phyloP scores from a whole-genome alignment of 2,329 filamentous ascomycete genomes.

The Cladosporium sp. region DNA sequence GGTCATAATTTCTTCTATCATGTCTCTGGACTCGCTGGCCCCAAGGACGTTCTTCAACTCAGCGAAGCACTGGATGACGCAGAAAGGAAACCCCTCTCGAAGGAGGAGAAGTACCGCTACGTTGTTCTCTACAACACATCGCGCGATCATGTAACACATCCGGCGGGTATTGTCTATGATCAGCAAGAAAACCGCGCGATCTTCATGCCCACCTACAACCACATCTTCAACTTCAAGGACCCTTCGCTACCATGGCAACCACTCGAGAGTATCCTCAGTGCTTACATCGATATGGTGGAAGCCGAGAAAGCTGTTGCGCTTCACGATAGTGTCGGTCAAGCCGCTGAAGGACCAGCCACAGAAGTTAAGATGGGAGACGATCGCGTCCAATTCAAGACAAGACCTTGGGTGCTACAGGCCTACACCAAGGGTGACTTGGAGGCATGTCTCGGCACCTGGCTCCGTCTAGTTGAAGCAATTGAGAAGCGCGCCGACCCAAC shows the following conservation, averaged over 20 bases:
- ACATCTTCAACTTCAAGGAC: conserved; percentile 37
- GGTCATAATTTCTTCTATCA: conserved; percentile 39
- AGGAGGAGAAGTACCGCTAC: conserved; percentile 35
- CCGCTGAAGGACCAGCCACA: conserved; percentile 22
- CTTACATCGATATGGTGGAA: conserved; percentile 40
- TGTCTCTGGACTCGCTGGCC: conserved; percentile 33
- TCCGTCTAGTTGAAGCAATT: conserved; percentile 33
- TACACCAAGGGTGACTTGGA: conserved; percentile 37
- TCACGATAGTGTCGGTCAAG: conserved; percentile 28
- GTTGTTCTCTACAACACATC: conserved; percentile 36
- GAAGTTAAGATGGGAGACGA: conserved; percentile 25
- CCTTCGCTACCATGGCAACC: conserved; percentile 37
- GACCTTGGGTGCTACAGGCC: conserved; percentile 38
- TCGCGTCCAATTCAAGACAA: conserved; percentile 28
- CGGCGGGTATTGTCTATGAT: conserved; percentile 37
- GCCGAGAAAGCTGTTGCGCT: conserved; percentile 38
- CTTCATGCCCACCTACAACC: conserved; percentile 39
- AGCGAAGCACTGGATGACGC: conserved; percentile 36
- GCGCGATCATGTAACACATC: conserved; percentile 35
- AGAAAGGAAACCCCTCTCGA: conserved; percentile 24
- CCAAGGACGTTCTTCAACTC: conserved; percentile 34
- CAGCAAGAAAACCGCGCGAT: conserved; percentile 35
- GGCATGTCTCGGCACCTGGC: conserved; percentile 35
- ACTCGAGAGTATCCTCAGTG: conserved; percentile 38
- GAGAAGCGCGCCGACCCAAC: conserved; percentile 31